Conservation (phyloP, 176 grass and related monocot genomes). For the Hordeum marinum region DNA sequence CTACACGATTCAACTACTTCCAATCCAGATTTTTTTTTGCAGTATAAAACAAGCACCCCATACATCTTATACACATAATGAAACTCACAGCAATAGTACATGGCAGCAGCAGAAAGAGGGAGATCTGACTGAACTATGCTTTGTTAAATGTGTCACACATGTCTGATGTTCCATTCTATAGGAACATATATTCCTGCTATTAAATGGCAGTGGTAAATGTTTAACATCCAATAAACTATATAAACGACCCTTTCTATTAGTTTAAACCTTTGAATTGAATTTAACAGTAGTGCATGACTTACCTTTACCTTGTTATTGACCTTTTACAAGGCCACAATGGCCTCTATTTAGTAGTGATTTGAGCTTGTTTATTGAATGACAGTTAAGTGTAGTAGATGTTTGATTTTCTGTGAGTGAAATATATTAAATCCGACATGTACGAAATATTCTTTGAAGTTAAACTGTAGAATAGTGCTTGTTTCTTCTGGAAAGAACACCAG, state of each 20-base stretch:
- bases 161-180: not conserved
- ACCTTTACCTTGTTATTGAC: constrained; percentile 4
- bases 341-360: not conserved
- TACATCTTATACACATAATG: not conserved
- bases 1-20: not conserved
- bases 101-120: not conserved
- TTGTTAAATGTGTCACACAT: not conserved
- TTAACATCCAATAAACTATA: not conserved
- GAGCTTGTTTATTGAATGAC: not conserved
- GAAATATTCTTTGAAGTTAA: not conserved
- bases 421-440: not conserved
- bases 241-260: not conserved
- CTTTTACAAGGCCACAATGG: not conserved
- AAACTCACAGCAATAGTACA: not conserved
- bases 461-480: not conserved
- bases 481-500: not conserved
- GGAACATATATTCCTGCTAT: not conserved
- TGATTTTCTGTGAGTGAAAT: not conserved
- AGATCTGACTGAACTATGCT: not conserved
- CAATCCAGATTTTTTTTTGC: not conserved
- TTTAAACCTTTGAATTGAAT: not conserved
- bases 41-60: not conserved
- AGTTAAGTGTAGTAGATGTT: constrained; percentile 4
- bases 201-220: not conserved
- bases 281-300: not conserved